A percentile compares a stretch with the other conserved stretches of the same genome.
Conservation (phyloP, 2,329 filamentous ascomycete genomes). For the Zelopaecilomyces penicillatus region DNA sequence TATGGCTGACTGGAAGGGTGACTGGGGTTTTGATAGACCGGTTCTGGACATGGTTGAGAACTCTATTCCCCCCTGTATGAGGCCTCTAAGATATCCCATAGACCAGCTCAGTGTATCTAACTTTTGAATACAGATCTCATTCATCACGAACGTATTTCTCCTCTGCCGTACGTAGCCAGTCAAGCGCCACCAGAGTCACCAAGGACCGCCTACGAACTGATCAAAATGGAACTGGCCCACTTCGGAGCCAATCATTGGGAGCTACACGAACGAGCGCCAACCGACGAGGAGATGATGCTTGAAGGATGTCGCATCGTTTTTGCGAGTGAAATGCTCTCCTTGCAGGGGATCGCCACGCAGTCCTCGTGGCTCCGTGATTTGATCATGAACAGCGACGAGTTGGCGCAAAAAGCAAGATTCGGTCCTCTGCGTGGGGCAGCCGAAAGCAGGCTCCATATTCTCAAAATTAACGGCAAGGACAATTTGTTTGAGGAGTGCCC, state of each 20-base stretch:
- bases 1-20: slow-evolving; percentile 63
- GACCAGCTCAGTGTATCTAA: slow-evolving; percentile 32
- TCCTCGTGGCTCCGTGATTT: slow-evolving; percentile 51
- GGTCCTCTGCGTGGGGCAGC: slow-evolving; percentile 36
- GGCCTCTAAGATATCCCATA: slow-evolving; percentile 27
- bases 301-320: slow-evolving; percentile 53
- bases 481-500: slow-evolving; percentile 49
- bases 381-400: slow-evolving; percentile 39
- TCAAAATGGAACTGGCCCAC: slow-evolving; percentile 49
- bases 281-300: slow-evolving; percentile 45
- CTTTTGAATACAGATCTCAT: slow-evolving; percentile 48
- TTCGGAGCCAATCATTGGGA: slow-evolving; percentile 39
- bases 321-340: slow-evolving; percentile 40
- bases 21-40: slow-evolving; percentile 57
- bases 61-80: slow-evolving; percentile 56
- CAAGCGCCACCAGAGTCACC: slow-evolving; percentile 36
- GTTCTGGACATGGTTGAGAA: slow-evolving; percentile 58
- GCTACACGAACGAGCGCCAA: slow-evolving; percentile 31
- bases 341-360: slow-evolving; percentile 28
- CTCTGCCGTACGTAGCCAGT: slow-evolving; percentile 44
- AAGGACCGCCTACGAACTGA: slow-evolving; percentile 51
- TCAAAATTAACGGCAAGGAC: slow-evolving; percentile 50
- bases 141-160: slow-evolving; percentile 52
- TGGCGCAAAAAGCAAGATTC: slow-evolving; percentile 37
- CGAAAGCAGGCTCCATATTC: slow-evolving; percentile 38